Evolutionary conservation across 1,284 basidiomycete species (phyloP).

Genomic region (Leccinum subspadiceum): DNA sequence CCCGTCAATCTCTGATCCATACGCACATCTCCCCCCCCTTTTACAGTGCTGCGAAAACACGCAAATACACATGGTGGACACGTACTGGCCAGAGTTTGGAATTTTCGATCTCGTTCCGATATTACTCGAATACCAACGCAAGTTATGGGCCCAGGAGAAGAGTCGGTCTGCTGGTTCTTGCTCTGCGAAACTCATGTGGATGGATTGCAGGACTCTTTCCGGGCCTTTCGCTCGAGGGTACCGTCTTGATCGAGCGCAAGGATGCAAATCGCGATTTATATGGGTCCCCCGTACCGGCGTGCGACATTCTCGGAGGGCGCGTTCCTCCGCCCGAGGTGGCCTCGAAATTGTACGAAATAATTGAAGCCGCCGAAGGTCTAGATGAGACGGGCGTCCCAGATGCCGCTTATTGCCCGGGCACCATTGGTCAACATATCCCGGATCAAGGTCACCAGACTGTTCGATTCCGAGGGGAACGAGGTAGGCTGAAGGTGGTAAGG

Average conservation of each 20-base stretch:
- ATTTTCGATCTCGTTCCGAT: slow-evolving; percentile 84
- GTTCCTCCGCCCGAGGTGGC: slow-evolving; percentile 97
- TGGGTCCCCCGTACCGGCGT: slow-evolving; percentile 86
- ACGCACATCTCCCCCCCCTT: not conserved
- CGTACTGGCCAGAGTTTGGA: slow-evolving; percentile 96
- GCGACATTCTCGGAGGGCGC: slow-evolving; percentile 87
- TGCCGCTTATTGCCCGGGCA: slow-evolving; percentile 75
- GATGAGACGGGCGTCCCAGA: slow-evolving; percentile 80
- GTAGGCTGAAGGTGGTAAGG: not conserved
- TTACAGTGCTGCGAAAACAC: slow-evolving; percentile 74
- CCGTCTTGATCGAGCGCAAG: slow-evolving; percentile 91
- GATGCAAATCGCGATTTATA: slow-evolving; percentile 96
- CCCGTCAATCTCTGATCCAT: slow-evolving; percentile 31
- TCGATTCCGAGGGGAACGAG: slow-evolving; percentile 58
- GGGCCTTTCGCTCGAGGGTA: slow-evolving; percentile 93
- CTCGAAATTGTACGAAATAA: slow-evolving; percentile 90
- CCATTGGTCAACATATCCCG: slow-evolving; percentile 58
- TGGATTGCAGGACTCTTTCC: slow-evolving; percentile 80
- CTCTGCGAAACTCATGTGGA: slow-evolving; percentile 4
- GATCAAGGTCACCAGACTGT: slow-evolving; percentile 56
- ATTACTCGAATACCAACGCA: slow-evolving; percentile 81
- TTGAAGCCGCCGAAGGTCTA: slow-evolving; percentile 83
- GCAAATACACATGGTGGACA: slow-evolving; percentile 88
- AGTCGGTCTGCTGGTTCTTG: not conserved
- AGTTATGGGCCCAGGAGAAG: slow-evolving; percentile 46